Conservation (phyloP, 2,329 filamentous ascomycete species). For the Chaetomium strumarium region DNA sequence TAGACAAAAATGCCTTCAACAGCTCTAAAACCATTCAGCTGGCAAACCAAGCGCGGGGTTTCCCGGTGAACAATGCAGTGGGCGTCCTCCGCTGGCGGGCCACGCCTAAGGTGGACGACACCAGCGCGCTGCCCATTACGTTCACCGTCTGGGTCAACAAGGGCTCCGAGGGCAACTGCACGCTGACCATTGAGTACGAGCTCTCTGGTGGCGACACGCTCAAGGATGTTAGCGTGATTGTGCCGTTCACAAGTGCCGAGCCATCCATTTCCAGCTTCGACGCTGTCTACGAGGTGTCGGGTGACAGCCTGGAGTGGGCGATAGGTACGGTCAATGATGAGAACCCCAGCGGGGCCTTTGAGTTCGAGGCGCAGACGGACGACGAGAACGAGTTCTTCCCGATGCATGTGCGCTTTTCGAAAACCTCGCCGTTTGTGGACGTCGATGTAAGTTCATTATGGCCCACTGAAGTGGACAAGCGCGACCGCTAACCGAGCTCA, state of each 20-base stretch:
- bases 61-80: slow-evolving; percentile 90
- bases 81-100: slow-evolving; percentile 91
- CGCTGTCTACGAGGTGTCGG: slow-evolving; percentile 87
- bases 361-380: slow-evolving; percentile 84
- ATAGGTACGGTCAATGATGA: slow-evolving; percentile 80
- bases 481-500: slow-evolving; percentile 22
- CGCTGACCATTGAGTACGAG: slow-evolving; percentile 93
- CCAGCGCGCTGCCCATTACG: slow-evolving; percentile 79
- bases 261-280: slow-evolving; percentile 90
- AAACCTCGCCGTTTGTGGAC: slow-evolving; percentile 79
- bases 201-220: slow-evolving; percentile 73
- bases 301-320: slow-evolving; percentile 89
- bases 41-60: slow-evolving; percentile 79
- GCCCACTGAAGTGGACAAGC: slow-evolving; percentile 12
- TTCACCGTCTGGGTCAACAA: slow-evolving; percentile 99
- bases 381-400: slow-evolving; percentile 97
- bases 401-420: slow-evolving; percentile 86
- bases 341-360: slow-evolving; percentile 80
- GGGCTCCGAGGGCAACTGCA: slow-evolving; percentile 71
- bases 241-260: slow-evolving; percentile 80
- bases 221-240: slow-evolving; percentile 78
- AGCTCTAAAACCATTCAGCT: slow-evolving; percentile 80
- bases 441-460: slow-evolving; percentile 68
- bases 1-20: slow-evolving; percentile 84
- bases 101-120: slow-evolving; percentile 71